Conservation (phyloP, 2,329 filamentous ascomycete species). For the Ascochyta koolunga region DNA sequence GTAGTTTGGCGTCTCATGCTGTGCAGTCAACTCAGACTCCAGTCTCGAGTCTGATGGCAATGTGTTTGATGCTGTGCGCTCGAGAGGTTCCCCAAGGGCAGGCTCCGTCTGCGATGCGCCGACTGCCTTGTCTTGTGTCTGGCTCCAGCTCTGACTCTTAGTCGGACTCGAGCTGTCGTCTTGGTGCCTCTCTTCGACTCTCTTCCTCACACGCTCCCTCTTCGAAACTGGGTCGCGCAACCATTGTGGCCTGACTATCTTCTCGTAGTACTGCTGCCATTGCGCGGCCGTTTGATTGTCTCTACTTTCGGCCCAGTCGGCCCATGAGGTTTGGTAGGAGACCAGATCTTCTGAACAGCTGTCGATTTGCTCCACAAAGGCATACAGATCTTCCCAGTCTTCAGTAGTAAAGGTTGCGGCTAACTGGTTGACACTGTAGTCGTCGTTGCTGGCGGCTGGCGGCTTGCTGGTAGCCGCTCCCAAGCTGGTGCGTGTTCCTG, state of each 20-base stretch:
- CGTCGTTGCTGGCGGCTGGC: neutral
- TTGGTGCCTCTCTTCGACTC: slow-evolving; percentile 18
- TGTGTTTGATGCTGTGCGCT: neutral
- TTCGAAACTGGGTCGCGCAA: slow-evolving; percentile 31
- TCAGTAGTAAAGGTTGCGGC: slow-evolving; percentile 26
- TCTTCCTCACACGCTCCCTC: slow-evolving; percentile 28
- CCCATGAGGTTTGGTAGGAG: slow-evolving; percentile 31
- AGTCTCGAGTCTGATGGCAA: slow-evolving; percentile 12
- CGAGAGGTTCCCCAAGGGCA: too few relatives aligned
- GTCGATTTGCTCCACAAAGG: slow-evolving; percentile 31
- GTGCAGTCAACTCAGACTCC: slow-evolving; percentile 30
- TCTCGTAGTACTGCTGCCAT: slow-evolving; percentile 45
- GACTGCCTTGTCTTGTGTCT: neutral
- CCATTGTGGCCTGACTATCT: slow-evolving; percentile 43
- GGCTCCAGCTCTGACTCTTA: slow-evolving; percentile 14
- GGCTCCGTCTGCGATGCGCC: neutral
- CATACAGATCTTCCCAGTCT: slow-evolving; percentile 44
- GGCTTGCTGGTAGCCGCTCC: too few relatives aligned
- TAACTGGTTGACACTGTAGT: slow-evolving; percentile 31
- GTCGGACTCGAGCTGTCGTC: neutral
- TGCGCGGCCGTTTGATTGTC: slow-evolving; percentile 33
- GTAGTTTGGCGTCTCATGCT: slow-evolving; percentile 32
- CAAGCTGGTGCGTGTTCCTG: neutral
- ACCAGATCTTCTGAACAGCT: neutral
- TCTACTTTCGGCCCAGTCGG: slow-evolving; percentile 25